Evolutionary conservation across 192 early-diverging fungal genomes (phyloP).

Genomic region (Endogone sp.): DNA sequence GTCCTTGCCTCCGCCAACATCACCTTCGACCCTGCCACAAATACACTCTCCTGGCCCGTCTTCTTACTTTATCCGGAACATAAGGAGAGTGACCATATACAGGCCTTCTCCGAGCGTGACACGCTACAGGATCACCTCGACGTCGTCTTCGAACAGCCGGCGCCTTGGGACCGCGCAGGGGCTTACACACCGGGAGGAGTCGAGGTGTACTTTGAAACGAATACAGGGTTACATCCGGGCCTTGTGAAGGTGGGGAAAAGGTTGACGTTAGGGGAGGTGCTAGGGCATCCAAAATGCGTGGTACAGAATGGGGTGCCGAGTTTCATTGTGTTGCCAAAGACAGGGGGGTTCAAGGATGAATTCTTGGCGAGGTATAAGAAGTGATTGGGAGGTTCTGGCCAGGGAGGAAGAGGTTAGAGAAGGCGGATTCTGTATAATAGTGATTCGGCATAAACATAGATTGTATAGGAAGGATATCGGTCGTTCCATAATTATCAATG

Average conservation of each 20-base stretch:
- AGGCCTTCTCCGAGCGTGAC: conserved; percentile 76
- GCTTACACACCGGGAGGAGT: conserved; percentile 68
- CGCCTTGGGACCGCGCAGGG: conserved; percentile 76
- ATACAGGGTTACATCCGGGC: conserved; percentile 42
- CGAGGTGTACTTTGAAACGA: conserved; percentile 78
- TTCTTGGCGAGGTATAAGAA: conserved; percentile 64
- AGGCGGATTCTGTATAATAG: no score
- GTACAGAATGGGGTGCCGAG: conserved; percentile 81
- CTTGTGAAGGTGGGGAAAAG: conserved; percentile 64
- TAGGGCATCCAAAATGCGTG: conserved; percentile 61
- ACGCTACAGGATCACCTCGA: conserved; percentile 83
- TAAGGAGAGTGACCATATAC: conserved; percentile 86
- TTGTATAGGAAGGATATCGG: not conserved
- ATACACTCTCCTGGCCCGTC: conserved; percentile 76
- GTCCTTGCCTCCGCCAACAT: conserved; percentile 37
- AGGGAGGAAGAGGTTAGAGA: conserved; percentile 13
- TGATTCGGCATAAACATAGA: no score
- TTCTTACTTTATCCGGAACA: conserved; percentile 94
- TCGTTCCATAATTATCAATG: no score
- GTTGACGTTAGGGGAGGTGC: conserved; percentile 55
- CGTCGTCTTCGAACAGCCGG: conserved; percentile 73
- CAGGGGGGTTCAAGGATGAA: conserved; percentile 51
- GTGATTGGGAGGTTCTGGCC: conserved; percentile 22
- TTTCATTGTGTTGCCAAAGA: conserved; percentile 83
- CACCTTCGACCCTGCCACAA: conserved; percentile 45